A percentile compares a stretch with the other conserved stretches of the same genome.
Evolutionary conservation across 129 eudicot genomes (phyloP).

Genomic region (Apium graveolens): DNA sequence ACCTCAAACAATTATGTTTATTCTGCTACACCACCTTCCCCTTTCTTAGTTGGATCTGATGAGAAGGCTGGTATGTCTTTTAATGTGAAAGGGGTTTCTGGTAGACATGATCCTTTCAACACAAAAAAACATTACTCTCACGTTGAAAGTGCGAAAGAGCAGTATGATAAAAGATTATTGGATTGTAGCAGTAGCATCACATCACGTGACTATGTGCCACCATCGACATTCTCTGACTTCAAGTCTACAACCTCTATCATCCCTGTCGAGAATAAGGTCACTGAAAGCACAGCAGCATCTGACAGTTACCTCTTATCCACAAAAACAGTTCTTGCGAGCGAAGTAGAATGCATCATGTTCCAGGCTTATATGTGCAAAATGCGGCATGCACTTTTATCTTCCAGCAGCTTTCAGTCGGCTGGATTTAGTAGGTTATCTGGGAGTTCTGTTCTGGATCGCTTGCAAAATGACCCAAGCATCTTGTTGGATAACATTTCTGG

Average conservation of each 20-base stretch:
- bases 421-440: constrained; percentile 49
- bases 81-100: constrained; percentile 30
- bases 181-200: constrained; percentile 21
- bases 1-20: constrained; percentile 63
- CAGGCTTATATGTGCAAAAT: constrained; percentile 92
- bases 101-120: constrained; percentile 37
- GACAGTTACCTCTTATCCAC: constrained; percentile 37
- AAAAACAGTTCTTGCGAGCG: constrained; percentile 69
- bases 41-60: constrained; percentile 49
- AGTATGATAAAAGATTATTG: constrained; percentile 27
- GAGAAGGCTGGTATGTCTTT: constrained; percentile 43
- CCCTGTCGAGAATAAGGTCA: constrained; percentile 21
- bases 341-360: constrained; percentile 76
- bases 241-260: constrained; percentile 39
- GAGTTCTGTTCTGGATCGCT: constrained; percentile 36
- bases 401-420: constrained; percentile 33
- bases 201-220: constrained; percentile 29
- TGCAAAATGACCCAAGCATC: constrained; percentile 46
- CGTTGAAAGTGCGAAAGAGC: constrained; percentile 43
- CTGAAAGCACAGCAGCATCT: constrained; percentile 29
- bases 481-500: constrained; percentile 34
- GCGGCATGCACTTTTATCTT: constrained; percentile 54
- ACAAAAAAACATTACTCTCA: constrained; percentile 60
- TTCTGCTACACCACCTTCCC: constrained; percentile 86
- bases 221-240: constrained; percentile 33